These are phyloP conservation scores for Ensete glaucum DNA, from an alignment of 176 grass and related monocot species.

Conservation along the genomic window DNA sequence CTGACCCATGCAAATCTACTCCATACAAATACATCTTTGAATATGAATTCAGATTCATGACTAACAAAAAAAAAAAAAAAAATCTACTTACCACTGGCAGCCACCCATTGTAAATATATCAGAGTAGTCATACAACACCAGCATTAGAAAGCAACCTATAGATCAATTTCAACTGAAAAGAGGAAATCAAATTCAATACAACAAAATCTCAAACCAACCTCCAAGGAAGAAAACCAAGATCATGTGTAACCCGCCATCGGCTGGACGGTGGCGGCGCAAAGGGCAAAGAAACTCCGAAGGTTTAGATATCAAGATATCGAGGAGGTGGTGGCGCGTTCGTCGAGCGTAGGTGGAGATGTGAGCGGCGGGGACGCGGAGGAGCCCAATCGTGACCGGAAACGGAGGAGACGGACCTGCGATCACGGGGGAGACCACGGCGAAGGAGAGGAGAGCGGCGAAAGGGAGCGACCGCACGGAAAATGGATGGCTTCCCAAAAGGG, in stretches of 20 bases:
- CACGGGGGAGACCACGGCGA: too few relatives aligned
- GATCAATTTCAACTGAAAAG: background rate
- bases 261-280: constrained; percentile 45
- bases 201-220: background rate
- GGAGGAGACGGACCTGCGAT: too few relatives aligned
- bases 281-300: constrained; percentile 18
- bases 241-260: constrained; percentile 70
- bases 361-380: too few relatives aligned
- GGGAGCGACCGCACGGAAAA: too few relatives aligned
- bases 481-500: too few relatives aligned
- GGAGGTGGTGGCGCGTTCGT: too few relatives aligned
- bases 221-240: background rate
- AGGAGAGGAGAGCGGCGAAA: too few relatives aligned
- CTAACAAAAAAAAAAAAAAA: constrained; percentile 9
- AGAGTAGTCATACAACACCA: constrained; percentile 15
- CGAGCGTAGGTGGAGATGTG: too few relatives aligned
- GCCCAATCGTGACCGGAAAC: too few relatives aligned
- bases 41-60: background rate
- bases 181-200: background rate
- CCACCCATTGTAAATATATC: constrained; percentile 73
- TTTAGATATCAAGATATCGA: background rate
- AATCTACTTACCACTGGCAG: constrained; percentile 61
- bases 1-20: background rate
- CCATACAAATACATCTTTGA: background rate
- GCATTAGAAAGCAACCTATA: background rate